Evolutionary conservation across 306 rosid genomes (phyloP), one percentile per base, ranked within the genome.

Genomic region (Ochetophila trinervis): DNA sequence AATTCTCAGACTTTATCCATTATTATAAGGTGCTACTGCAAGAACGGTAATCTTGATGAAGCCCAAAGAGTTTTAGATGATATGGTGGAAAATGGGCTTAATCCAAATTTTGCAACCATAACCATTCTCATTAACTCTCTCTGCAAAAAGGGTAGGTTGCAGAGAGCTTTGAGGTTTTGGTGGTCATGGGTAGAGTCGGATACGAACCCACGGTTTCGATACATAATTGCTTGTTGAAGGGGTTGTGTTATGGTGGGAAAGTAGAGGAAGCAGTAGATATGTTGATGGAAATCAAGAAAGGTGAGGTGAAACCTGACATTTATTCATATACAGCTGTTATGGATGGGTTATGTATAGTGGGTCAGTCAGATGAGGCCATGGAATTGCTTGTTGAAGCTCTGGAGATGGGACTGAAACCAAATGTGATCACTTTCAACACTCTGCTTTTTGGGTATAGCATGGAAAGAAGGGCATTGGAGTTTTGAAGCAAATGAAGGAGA

Each of bases 341-440:
- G 93, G 86, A 85, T 86, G 96, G 96, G 0, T 80, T 87, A 37
- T 87, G 98, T 62, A 85, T 85, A 80, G 90, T 92, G 45, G 96
- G 98, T 54, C 72, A 84, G 21, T 77, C 95, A 2, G 93, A 82
- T 62, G 96, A 89, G 62, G 96, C 96, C 19, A 68, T 73, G 81
- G 84, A 76, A 47, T 74, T 92, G 85, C 88, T 89, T 15, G 27
- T 65, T 27, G 91, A 89, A 72, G 96, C 85, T 61, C 30, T 71
- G 74, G 85, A 23, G 66, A 66, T 60, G 71, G 92, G 95, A 5
- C 34, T 92, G 21, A 47, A 44, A 14, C 93, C 89, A 1, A 84
- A 78, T 73, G 93, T 72, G 53, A 82, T 89, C 4, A 70, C 84
- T 15, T 89, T 80, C 69, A 92, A 89, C 56, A 69, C 93, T 18